Conservation (phyloP, 1,139 yeast genomes). For the Eremothecium coryli region DNA sequence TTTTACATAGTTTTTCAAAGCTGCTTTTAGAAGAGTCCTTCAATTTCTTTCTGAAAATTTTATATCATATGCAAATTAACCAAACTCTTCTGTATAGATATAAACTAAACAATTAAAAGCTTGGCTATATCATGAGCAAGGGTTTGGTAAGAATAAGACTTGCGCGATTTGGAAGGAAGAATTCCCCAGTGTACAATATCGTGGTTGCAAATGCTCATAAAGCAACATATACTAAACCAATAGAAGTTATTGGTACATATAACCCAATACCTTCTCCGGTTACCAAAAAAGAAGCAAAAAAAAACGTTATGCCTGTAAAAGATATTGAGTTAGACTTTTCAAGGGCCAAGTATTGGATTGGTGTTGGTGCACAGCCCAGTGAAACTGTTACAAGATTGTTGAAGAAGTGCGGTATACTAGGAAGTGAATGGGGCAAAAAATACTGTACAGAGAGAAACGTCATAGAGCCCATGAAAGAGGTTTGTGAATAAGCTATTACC, state of each 20-base stretch:
- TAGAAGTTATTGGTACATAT: slow-evolving; percentile 92
- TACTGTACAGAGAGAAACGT: slow-evolving; percentile 12
- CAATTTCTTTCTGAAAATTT: too few species aligned
- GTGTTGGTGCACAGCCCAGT: slow-evolving; percentile 97
- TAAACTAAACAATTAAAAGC: too few species aligned
- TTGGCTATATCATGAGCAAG: slow-evolving; percentile 34
- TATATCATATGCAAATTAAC: too few species aligned
- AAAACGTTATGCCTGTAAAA: slow-evolving; percentile 53
- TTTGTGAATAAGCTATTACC: slow-evolving; percentile 6
- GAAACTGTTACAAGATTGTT: slow-evolving; percentile 70
- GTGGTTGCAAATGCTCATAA: slow-evolving; percentile 68
- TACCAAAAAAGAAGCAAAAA: slow-evolving; percentile 46
- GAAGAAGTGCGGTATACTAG: slow-evolving; percentile 69
- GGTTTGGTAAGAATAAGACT: slow-evolving; percentile 64
- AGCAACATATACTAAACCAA: slow-evolving; percentile 77
- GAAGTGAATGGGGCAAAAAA: slow-evolving; percentile 53
- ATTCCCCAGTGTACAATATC: slow-evolving; percentile 82
- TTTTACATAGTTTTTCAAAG: too few species aligned
- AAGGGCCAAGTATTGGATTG: slow-evolving; percentile 94
- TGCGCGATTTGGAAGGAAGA: slow-evolving; percentile 86
- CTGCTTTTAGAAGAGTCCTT: too few species aligned
- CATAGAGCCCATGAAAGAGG: slow-evolving; percentile 17
- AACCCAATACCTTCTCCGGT: slow-evolving; percentile 74
- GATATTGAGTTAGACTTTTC: slow-evolving; percentile 77
- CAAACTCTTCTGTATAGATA: too few species aligned